Percentiles rank a stretch among this genome's conserved stretches.
Evolutionary conservation across 129 eudicot species (phyloP).

Genomic region (Flaveria bidentis): DNA sequence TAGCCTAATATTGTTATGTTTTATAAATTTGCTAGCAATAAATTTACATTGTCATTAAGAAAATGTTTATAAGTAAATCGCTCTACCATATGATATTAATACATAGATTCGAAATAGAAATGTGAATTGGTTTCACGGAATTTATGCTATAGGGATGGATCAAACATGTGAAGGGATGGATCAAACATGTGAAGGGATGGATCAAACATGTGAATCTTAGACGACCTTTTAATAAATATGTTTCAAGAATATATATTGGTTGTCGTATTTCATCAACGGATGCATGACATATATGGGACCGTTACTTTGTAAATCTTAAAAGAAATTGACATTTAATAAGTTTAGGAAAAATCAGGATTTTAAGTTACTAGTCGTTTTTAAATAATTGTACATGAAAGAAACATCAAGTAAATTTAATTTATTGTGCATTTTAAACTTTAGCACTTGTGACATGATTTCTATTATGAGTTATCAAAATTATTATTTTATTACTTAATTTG

Average conservation of each 20-base stretch:
- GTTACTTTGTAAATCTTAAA: not conserved
- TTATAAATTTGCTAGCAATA: no score
- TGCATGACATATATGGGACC: not conserved
- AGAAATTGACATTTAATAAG: not conserved
- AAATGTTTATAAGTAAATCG: not conserved
- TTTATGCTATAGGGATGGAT: not conserved
- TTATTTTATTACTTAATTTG: no score
- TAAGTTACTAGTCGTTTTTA: not conserved
- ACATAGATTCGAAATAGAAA: not conserved
- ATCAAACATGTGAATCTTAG: slow-evolving; percentile 3
- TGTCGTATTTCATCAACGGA: not conserved
- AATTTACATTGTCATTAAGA: no score
- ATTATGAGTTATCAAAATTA: not conserved
- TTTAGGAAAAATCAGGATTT: not conserved
- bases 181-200: no score
- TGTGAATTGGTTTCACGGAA: not conserved
- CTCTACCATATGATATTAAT: not conserved
- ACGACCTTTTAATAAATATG: not conserved
- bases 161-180: slow-evolving; percentile 4
- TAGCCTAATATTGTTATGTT: no score
- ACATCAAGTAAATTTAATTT: not conserved
- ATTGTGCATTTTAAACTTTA: not conserved
- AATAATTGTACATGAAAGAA: not conserved
- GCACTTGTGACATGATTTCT: not conserved
- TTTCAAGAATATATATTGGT: not conserved